Conservation (phyloP, 2,329 filamentous ascomycete genomes). For the Paraphaeosphaeria sporulosa region DNA sequence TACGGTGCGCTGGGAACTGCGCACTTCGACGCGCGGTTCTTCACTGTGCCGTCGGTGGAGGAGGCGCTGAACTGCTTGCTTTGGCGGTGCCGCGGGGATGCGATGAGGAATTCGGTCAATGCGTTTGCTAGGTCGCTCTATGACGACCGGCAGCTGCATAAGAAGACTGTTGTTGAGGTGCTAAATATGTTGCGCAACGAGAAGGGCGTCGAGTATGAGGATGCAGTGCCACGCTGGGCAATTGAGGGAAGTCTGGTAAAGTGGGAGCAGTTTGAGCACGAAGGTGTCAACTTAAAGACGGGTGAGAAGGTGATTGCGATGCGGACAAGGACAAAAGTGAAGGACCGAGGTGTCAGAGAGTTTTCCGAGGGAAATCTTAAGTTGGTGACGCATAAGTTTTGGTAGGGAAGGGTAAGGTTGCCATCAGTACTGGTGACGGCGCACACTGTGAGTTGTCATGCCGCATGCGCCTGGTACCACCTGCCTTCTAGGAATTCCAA, state of each 20-base stretch:
- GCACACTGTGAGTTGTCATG: conserved; percentile 2
- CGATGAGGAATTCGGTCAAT: conserved; percentile 37
- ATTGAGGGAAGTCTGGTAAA: conserved; percentile 42
- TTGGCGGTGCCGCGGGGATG: conserved; percentile 43
- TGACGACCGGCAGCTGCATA: conserved; percentile 33
- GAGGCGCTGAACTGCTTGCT: conserved; percentile 42
- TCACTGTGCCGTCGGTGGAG: conserved; percentile 31
- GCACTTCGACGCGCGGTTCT: conserved; percentile 42
- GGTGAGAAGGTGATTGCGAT: conserved; percentile 30
- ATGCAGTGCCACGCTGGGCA: conserved; percentile 42
- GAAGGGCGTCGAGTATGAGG: conserved; percentile 32
- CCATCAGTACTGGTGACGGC: not conserved
- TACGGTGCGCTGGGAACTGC: conserved; percentile 28
- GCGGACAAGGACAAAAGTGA: conserved; percentile 33
- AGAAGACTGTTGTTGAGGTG: conserved; percentile 32
- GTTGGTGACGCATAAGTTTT: conserved; percentile 36
- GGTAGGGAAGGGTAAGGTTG: conserved; percentile 15
- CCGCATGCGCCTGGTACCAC: not conserved
- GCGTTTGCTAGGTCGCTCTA: conserved; percentile 40
- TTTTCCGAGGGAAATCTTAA: conserved; percentile 35
- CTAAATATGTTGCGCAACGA: conserved; percentile 34
- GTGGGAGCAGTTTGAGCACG: conserved; percentile 39
- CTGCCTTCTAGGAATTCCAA: not conserved
- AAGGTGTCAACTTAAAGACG: conserved; percentile 39
- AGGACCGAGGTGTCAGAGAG: conserved; percentile 34